Conservation (phyloP, 345 rosid genomes). For the Erodium maritimum region DNA sequence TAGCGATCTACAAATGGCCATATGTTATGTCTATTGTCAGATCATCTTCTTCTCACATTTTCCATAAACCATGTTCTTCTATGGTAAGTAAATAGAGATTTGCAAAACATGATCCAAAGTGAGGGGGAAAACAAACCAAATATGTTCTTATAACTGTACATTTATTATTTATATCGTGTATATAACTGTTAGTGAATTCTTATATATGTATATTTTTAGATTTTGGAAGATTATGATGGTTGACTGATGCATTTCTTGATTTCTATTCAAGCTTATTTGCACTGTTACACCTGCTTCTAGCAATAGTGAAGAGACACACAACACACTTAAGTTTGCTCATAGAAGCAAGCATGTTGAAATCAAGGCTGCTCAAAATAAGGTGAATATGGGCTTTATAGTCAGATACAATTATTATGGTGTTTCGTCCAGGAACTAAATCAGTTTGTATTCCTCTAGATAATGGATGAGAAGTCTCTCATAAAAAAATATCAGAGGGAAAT, state of each 20-base stretch:
- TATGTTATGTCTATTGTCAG: too few relatives aligned
- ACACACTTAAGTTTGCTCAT: slow-evolving; percentile 66
- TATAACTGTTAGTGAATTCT: neutral
- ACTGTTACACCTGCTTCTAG: slow-evolving; percentile 63
- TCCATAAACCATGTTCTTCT: too few relatives aligned
- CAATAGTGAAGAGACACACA: slow-evolving; percentile 63
- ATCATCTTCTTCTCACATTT: too few relatives aligned
- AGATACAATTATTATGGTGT: neutral
- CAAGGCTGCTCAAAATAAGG: slow-evolving; percentile 60
- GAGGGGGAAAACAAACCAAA: too few relatives aligned
- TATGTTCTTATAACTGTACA: too few relatives aligned
- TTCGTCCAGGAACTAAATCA: neutral
- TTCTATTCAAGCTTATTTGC: slow-evolving; percentile 46
- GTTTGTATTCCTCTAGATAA: slow-evolving; percentile 26
- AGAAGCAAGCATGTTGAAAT: slow-evolving; percentile 56
- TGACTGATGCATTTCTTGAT: neutral
- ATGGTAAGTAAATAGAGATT: too few relatives aligned
- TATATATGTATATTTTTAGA: neutral
- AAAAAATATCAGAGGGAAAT: slow-evolving; percentile 67
- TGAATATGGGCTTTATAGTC: slow-evolving; percentile 9
- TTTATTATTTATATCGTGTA: too few relatives aligned
- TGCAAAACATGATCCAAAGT: too few relatives aligned
- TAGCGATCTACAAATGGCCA: too few relatives aligned
- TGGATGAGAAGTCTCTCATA: slow-evolving; percentile 75
- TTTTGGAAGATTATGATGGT: neutral